These are phyloP conservation scores for Pleochaeta shiraiana DNA, from an alignment of 2,329 filamentous ascomycete species.

Conservation along the genomic window DNA sequence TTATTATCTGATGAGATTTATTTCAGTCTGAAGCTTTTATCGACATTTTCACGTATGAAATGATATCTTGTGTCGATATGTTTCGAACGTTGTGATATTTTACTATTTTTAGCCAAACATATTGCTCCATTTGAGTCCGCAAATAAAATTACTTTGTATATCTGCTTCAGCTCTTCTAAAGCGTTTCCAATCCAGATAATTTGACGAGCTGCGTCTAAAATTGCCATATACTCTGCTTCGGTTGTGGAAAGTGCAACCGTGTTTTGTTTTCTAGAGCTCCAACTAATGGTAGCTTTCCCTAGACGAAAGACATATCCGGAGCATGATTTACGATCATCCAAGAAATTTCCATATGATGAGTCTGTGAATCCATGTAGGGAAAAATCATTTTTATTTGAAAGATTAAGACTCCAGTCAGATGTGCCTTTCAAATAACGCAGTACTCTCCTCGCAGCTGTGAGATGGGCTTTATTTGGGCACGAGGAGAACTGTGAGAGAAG, in stretches of 20 bases:
- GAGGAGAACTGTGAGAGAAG: slow-evolving; percentile 3
- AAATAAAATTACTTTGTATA: neutral
- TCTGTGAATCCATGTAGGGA: neutral
- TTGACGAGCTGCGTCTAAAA: neutral
- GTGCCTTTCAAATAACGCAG: slow-evolving; percentile 2
- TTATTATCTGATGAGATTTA: neutral
- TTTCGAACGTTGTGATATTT: slow-evolving; percentile 4
- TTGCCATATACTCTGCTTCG: slow-evolving; percentile 2
- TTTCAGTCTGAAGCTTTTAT: neutral
- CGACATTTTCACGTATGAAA: neutral
- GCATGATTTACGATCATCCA: slow-evolving; percentile 3
- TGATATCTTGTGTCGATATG: slow-evolving; percentile 3
- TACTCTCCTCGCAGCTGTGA: neutral
- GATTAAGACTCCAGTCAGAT: neutral
- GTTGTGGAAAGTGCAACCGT: neutral
- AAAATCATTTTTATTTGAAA: neutral
- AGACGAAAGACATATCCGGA: neutral
- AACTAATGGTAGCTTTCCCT: slow-evolving; percentile 1
- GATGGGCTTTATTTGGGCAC: neutral
- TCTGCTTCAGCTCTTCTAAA: neutral
- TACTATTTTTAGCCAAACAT: neutral
- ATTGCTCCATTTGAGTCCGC: slow-evolving; percentile 1
- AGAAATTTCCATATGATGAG: neutral
- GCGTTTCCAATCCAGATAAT: neutral
- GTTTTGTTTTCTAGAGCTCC: neutral